Base-by-base conservation (phyloP, 2,329 filamentous ascomycete genomes). In the Botrytis pseudocinerea region DNA sequence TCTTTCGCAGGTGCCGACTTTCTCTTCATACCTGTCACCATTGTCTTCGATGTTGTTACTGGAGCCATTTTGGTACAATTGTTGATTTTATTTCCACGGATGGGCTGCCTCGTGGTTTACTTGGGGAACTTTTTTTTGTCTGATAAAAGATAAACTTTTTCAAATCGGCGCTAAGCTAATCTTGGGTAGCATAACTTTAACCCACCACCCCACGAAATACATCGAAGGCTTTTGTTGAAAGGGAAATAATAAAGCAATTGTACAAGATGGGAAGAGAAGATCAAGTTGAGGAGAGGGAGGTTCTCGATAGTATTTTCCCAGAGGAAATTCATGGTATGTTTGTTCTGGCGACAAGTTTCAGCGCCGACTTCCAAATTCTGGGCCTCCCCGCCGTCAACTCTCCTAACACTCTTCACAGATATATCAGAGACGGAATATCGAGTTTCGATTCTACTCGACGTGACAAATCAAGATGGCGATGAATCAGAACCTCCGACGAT, bases 271-370 rank as follows among this genome's bases (percentile, higher is more conserved):
- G 89, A 68, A 87, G 85, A 82, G 95, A 98, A 86, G 96, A 99
- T 75, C 96, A 99, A 83, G 85, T 91, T 77, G 96, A 99, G 85
- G 96, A 99, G 87, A 91, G 95, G 75, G 96, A 99, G 83, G 95
- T 99, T 79, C 93, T 99, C 81, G 94, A 97, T 81, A 98, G 95
- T 75, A 99, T 99, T 81, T 99, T 98, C 78, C 94, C 96, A 1
- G 95, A 99, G 74, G 96, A 99, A 85, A 97, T 99, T 78, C 95
- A 91, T 88, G 92, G 94, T 95, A 80, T 65, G 82, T 76, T 71
- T 60, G 6, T 10, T 63, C 54, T 32, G 54, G 44, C 25, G 32
- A 73, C 73, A 73, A 12, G 54, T 70, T 51, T 42, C 9, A 8
- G 35, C 51, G 42, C 42, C 5, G 2, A 28, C 12, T 12, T 61